Conservation (phyloP, 495 filamentous ascomycete species). For the Podospora pseudoanserina region DNA sequence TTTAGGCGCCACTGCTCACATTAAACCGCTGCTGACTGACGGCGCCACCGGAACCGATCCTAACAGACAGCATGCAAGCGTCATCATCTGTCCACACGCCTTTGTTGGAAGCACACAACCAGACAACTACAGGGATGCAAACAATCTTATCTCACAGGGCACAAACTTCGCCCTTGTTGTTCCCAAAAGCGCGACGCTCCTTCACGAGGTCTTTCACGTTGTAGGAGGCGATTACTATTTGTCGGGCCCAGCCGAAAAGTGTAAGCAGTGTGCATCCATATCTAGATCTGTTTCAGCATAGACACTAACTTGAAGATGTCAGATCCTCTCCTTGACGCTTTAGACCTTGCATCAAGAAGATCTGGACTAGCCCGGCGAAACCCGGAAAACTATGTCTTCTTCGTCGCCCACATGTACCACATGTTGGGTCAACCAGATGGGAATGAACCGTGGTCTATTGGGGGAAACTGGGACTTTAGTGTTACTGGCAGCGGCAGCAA, state of each 20-base stretch:
- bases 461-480: neutral
- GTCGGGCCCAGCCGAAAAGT: neutral
- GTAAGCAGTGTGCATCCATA: no score
- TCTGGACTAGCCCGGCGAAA: neutral
- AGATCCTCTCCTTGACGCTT: neutral
- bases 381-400: conserved; percentile 18
- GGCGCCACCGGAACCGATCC: no score
- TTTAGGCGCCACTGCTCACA: no score
- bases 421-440: conserved; percentile 2
- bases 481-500: neutral
- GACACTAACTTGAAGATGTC: neutral
- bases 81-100: no score
- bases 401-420: conserved; percentile 16
- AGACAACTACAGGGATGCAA: neutral
- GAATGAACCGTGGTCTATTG: neutral
- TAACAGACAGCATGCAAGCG: no score
- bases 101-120: no score
- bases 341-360: neutral
- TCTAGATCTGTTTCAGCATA: no score
- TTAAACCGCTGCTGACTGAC: no score
- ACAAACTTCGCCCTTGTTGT: neutral
- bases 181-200: conserved; percentile 12
- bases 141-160: neutral
- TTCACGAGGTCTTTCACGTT: conserved; percentile 12
- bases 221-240: neutral